Conservation (phyloP, 2,329 filamentous ascomycete genomes). For the Fusarium nanum region DNA sequence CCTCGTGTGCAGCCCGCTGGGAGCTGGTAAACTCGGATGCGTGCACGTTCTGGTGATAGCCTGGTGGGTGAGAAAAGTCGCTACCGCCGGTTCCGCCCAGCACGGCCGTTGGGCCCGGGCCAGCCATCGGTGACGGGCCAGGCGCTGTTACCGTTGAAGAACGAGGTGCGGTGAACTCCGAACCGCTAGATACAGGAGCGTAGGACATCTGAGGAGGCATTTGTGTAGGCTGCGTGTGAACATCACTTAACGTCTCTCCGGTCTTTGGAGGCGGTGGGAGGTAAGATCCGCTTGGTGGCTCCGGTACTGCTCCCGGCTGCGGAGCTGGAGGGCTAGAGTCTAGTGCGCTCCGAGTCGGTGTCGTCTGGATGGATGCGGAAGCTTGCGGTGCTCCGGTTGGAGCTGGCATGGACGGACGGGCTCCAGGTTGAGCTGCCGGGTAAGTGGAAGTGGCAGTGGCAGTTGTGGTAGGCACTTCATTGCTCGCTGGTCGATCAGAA, state of each 20-base stretch:
- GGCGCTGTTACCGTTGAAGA: conserved; percentile 58
- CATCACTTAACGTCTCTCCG: conserved; percentile 57
- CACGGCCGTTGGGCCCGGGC: conserved; percentile 44
- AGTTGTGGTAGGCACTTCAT: conserved; percentile 46
- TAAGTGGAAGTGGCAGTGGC: conserved; percentile 30
- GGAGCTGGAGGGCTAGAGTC: conserved; percentile 62
- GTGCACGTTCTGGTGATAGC: conserved; percentile 67
- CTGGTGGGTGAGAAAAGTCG: conserved; percentile 61
- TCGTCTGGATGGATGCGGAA: conserved; percentile 54
- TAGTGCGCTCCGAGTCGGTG: conserved; percentile 55
- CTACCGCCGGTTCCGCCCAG: conserved; percentile 43
- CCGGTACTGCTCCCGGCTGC: conserved; percentile 67
- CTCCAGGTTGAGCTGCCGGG: conserved; percentile 43
- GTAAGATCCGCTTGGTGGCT: conserved; percentile 50
- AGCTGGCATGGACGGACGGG: conserved; percentile 54
- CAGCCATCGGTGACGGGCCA: conserved; percentile 44
- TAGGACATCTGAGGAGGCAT: conserved; percentile 63
- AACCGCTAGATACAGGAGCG: conserved; percentile 56
- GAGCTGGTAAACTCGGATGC: conserved; percentile 63
- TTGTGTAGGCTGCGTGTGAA: conserved; percentile 49
- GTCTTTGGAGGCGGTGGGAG: conserved; percentile 65
- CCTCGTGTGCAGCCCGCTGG: conserved; percentile 58
- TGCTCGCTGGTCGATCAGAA: conserved; percentile 38
- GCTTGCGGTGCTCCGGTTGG: conserved; percentile 55
- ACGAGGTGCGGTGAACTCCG: conserved; percentile 58